These are phyloP conservation scores for Pleurozium schreberi DNA, from an alignment of 225 moss, liverwort and hornwort genomes.

Conservation along the genomic window DNA sequence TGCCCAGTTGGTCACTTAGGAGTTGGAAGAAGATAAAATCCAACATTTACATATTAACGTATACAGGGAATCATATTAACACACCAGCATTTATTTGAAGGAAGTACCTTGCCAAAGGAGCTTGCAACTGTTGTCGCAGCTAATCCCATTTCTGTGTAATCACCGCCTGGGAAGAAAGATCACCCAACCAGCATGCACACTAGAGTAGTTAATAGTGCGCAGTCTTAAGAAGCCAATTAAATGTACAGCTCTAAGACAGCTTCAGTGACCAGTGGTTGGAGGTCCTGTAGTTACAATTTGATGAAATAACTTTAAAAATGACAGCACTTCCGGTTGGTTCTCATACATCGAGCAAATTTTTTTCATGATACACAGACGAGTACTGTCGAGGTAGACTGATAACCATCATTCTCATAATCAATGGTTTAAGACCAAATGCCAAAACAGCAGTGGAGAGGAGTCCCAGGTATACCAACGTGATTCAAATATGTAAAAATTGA, in stretches of 20 bases:
- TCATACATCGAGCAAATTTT: not conserved
- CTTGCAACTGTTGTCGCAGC: conserved; percentile 90
- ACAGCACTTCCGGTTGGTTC: not conserved
- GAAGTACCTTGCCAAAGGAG: conserved; percentile 81
- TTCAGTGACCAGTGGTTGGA: not conserved
- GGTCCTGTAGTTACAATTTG: not conserved
- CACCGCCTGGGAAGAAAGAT: conserved; percentile 41
- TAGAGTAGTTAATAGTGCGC: not conserved
- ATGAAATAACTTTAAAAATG: not conserved
- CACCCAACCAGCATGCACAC: not conserved
- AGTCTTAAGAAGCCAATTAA: not conserved
- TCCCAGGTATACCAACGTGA: too few species aligned
- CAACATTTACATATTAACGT: not conserved
- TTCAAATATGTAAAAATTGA: too few species aligned
- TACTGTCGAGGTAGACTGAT: not conserved
- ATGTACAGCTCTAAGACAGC: not conserved
- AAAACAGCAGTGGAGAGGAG: not conserved
- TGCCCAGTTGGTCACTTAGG: not conserved
- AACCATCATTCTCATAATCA: not conserved
- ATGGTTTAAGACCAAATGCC: not conserved
- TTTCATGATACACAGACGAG: not conserved
- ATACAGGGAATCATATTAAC: not conserved
- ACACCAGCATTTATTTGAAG: not conserved
- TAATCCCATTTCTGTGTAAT: conserved; percentile 81
- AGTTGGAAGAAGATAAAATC: not conserved